Evolutionary conservation across 2,329 filamentous ascomycete species (phyloP), one percentile per base, ranked within the genome.

Genomic region (Metarhizium humberi): DNA sequence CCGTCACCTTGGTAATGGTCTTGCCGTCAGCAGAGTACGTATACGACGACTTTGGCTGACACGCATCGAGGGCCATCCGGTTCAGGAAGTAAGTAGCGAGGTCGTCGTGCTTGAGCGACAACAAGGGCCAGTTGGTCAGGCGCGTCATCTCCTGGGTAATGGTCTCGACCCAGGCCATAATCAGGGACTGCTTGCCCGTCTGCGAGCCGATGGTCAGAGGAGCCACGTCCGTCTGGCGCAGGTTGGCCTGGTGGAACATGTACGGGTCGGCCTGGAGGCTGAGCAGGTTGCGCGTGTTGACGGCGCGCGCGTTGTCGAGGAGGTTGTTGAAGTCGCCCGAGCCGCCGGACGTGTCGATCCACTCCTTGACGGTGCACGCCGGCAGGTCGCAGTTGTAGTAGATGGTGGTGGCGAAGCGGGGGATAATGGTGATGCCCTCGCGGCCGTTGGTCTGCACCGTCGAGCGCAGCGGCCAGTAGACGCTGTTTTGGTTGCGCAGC

Each of bases 211-310:
- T 69, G 10, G 73, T 77, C 50, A 76, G 75, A 3, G 66, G 63
- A 2, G 67, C 65, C 52, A 76, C 72, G 53, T 79, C 80, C 3
- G 69, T 69, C 48, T 78, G 75, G 55, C 80, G 76, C 57, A 81
- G 62, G 63, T 86, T 85, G 56, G 80, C 80, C 68, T 85, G 81
- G 66, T 86, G 82, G 72, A 85, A 83, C 80, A 84, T 84, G 52
- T 59, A 82, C 32, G 73, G 69, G 51, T 81, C 80, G 59, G 75
- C 77, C 58, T 77, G 75, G 6, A 85, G 72, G 13, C 74, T 76
- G 42, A 85, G 73, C 25, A 85, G 69, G 61, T 84, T 77, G 38
- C 80, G 75, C 36, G 78, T 76, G 51, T 80, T 82, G 50, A 78
- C 79, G 4, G 69, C 65, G 52, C 74, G 74, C 52, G 82, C 80